Percentiles rank a stretch among this genome's conserved stretches.
These are phyloP conservation scores for Agrocybe pediades DNA, from an alignment of 768 basidiomycete species.

Conservation along the genomic window DNA sequence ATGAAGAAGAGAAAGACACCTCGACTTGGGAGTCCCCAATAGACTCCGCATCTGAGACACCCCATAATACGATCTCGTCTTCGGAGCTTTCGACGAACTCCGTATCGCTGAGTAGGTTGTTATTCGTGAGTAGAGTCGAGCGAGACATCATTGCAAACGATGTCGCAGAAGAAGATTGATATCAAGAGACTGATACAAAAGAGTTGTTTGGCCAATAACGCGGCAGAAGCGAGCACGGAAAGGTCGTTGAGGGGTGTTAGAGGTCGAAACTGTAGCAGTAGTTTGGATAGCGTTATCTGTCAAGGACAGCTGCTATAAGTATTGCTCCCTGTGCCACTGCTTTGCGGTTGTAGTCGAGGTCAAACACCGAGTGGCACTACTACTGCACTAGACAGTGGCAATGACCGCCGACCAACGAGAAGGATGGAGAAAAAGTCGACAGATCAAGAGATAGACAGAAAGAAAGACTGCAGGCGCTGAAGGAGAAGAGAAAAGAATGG, in stretches of 20 bases:
- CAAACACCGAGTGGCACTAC: slow-evolving; percentile 1
- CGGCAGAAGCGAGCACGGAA: too few relatives aligned
- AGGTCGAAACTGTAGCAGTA: too few relatives aligned
- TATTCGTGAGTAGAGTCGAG: neutral
- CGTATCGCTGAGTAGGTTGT: slow-evolving; percentile 11
- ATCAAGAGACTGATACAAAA: too few relatives aligned
- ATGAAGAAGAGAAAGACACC: too few relatives aligned
- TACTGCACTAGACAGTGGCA: too few relatives aligned
- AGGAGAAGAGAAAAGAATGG: neutral
- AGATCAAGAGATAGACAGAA: neutral
- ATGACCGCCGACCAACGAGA: neutral
- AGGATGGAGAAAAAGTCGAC: neutral
- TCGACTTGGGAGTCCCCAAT: slow-evolving; percentile 25
- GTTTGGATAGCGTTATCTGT: too few relatives aligned
- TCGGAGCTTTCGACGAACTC: slow-evolving; percentile 36
- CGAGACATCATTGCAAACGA: slow-evolving; percentile 2
- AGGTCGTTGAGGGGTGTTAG: too few relatives aligned
- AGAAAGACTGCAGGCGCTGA: neutral
- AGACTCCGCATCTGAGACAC: slow-evolving; percentile 31
- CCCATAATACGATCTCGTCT: slow-evolving; percentile 63
- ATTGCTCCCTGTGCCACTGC: too few relatives aligned
- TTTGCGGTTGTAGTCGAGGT: neutral
- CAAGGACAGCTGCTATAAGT: too few relatives aligned
- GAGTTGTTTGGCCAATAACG: too few relatives aligned
- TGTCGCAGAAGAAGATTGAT: too few relatives aligned